A percentile compares a stretch with the other conserved stretches of the same genome.
Evolutionary conservation across 805 yeast genomes (phyloP).

Genomic region (Candida tallmaniae): DNA sequence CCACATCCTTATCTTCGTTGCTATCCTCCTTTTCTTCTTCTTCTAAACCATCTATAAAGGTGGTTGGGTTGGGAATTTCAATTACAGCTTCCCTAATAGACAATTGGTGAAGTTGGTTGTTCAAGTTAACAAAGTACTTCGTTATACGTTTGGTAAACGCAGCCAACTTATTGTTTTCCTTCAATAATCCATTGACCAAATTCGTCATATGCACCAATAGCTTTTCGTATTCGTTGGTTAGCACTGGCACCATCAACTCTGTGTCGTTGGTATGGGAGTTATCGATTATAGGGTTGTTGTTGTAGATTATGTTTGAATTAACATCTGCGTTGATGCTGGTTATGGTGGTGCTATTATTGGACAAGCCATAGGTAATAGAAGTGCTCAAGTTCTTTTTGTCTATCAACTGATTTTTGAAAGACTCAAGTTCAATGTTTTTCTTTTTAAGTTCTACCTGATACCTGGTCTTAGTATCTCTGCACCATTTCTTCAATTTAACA

Average conservation of each 20-base stretch:
- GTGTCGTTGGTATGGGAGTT: conserved; percentile 8
- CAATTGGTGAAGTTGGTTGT: conserved; percentile 19
- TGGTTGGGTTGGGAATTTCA: conserved; percentile 28
- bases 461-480: conserved; percentile 26
- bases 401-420: conserved; percentile 29
- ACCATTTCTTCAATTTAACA: conserved; percentile 22
- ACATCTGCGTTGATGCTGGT: neutral
- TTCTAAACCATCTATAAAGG: conserved; percentile 8
- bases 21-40: neutral
- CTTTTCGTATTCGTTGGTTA: conserved; percentile 26
- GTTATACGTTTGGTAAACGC: conserved; percentile 25
- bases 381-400: conserved; percentile 30
- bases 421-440: conserved; percentile 27
- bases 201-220: conserved; percentile 30
- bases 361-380: conserved; percentile 7
- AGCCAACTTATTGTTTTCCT: conserved; percentile 34
- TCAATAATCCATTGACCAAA: conserved; percentile 30
- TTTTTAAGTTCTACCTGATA: conserved; percentile 33
- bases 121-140: conserved; percentile 23
- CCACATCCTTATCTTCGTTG: neutral
- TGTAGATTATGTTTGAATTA: conserved; percentile 22
- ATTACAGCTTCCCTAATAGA: conserved; percentile 1
- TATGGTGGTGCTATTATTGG: neutral
- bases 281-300: conserved; percentile 30
- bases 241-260: conserved; percentile 11